phyloP scores from a whole-genome alignment of 2,329 filamentous ascomycete genomes.

The Pseudogymnoascus sp. region DNA sequence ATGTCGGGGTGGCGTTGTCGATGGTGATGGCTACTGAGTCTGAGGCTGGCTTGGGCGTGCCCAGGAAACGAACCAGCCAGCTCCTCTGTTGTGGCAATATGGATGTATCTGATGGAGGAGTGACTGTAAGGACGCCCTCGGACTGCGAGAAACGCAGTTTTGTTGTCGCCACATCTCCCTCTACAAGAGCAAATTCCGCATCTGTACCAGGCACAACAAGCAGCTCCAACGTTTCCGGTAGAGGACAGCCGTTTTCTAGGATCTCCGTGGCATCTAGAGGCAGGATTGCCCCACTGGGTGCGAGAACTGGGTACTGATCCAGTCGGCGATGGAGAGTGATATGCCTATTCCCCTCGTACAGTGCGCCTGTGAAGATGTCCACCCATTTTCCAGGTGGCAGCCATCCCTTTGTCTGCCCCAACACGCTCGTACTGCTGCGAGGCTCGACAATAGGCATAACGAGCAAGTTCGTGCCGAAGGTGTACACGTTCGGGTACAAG shows the following conservation, averaged over 20 bases:
- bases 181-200: conserved; percentile 41
- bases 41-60: no score
- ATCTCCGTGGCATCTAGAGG: conserved; percentile 41
- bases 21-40: no score
- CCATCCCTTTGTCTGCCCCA: conserved; percentile 47
- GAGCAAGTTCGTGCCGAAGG: conserved; percentile 50
- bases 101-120: no score
- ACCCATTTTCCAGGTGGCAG: conserved; percentile 47
- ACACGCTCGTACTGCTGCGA: conserved; percentile 38
- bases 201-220: conserved; percentile 42
- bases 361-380: conserved; percentile 50
- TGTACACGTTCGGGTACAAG: conserved; percentile 48
- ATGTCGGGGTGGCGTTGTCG: not conserved
- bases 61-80: no score
- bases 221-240: conserved; percentile 42
- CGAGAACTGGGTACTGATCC: conserved; percentile 45
- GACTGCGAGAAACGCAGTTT: no score
- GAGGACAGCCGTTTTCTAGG: conserved; percentile 41
- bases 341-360: conserved; percentile 51
- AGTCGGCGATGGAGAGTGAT: conserved; percentile 45
- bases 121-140: no score
- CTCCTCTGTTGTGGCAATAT: no score
- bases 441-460: conserved; percentile 50
- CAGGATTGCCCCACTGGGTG: conserved; percentile 50
- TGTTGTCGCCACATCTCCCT: conserved; percentile 27